Conservation (phyloP, 1,284 basidiomycete species). For the Tremellales sp. region DNA sequence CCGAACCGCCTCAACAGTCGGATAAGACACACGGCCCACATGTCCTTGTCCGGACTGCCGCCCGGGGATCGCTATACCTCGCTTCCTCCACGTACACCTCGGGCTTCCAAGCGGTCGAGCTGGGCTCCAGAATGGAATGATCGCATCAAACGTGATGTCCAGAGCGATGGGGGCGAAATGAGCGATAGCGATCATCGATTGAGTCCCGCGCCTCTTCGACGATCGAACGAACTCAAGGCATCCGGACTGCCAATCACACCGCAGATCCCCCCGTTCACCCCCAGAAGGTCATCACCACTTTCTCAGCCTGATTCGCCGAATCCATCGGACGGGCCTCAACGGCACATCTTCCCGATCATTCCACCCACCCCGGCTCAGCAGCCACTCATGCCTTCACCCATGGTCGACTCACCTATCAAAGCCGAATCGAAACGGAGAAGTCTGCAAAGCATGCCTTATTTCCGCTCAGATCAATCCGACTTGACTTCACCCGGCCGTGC, state of each 20-base stretch:
- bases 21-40: conserved; percentile 5
- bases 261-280: not conserved
- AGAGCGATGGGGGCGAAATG: not conserved
- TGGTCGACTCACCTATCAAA: not conserved
- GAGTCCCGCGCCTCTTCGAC: too few species aligned
- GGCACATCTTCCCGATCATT: conserved; percentile 3
- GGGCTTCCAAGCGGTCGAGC: conserved; percentile 14
- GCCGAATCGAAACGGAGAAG: conserved; percentile 26
- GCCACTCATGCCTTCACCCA: not conserved
- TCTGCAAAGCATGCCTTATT: conserved; percentile 37
- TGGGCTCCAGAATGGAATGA: conserved; percentile 1
- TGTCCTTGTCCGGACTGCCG: conserved; percentile 1
- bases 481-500: not conserved
- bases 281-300: not conserved
- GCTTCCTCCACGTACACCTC: conserved; percentile 30
- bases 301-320: not conserved
- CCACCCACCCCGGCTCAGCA: conserved; percentile 2
- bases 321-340: not conserved
- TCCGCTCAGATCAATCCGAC: conserved; percentile 15
- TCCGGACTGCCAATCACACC: not conserved
- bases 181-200: not conserved
- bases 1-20: not conserved
- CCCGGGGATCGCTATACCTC: conserved; percentile 36
- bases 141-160: not conserved
- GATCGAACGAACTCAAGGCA: too few species aligned